Percentiles rank a stretch among this genome's conserved stretches.
Evolutionary conservation across 2,329 filamentous ascomycete genomes (phyloP).

Genomic region (Xylaria sp.): DNA sequence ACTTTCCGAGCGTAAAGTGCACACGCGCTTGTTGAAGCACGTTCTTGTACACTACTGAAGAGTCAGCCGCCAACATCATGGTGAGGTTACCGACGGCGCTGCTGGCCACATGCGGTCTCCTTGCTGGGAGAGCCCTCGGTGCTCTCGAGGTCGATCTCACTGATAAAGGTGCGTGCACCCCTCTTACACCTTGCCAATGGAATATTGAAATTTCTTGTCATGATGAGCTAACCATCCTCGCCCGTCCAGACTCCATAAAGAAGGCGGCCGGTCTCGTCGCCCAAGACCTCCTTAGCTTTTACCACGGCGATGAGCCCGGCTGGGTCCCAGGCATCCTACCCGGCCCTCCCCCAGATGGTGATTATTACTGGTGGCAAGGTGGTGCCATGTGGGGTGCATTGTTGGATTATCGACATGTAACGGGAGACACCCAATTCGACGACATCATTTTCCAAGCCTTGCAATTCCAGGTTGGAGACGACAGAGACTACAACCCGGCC

Average conservation of each 20-base stretch:
- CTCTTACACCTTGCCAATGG: background rate
- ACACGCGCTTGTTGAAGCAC: background rate
- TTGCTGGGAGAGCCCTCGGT: slow-evolving; percentile 39
- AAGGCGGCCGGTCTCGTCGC: slow-evolving; percentile 59
- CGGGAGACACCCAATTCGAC: slow-evolving; percentile 72
- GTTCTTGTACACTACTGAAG: slow-evolving; percentile 2
- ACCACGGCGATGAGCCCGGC: slow-evolving; percentile 62
- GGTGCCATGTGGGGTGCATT: slow-evolving; percentile 74
- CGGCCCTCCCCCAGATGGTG: slow-evolving; percentile 63
- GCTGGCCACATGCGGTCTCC: slow-evolving; percentile 44
- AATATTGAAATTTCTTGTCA: background rate
- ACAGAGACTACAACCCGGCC: slow-evolving; percentile 67
- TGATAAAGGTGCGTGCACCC: slow-evolving; percentile 44
- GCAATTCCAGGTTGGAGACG: slow-evolving; percentile 66
- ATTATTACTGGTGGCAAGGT: slow-evolving; percentile 81
- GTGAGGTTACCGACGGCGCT: slow-evolving; percentile 40
- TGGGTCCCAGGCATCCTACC: slow-evolving; percentile 66
- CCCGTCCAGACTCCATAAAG: slow-evolving; percentile 57
- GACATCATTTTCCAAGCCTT: slow-evolving; percentile 65
- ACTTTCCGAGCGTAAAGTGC: slow-evolving; percentile 16
- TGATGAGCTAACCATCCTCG: slow-evolving; percentile 5
- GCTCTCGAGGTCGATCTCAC: slow-evolving; percentile 47
- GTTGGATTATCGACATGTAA: slow-evolving; percentile 76
- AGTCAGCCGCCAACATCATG: slow-evolving; percentile 24
- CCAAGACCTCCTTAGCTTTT: slow-evolving; percentile 62